phyloP scores from a whole-genome alignment of 2,329 filamentous ascomycete genomes.

The Pleomassaria siparia region DNA sequence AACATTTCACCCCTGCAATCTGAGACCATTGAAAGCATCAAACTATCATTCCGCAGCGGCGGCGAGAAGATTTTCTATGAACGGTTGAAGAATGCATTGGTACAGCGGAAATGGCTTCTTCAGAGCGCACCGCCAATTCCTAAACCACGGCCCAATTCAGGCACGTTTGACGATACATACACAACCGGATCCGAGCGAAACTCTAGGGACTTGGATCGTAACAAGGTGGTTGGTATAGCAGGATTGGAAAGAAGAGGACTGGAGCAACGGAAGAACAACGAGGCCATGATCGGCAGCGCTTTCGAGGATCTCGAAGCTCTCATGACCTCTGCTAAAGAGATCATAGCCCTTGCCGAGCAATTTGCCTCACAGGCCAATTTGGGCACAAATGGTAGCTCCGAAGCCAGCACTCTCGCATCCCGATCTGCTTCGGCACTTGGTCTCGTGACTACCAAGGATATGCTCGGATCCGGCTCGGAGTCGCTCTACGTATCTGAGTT shows the following conservation, averaged over 20 bases:
- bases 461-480: constrained; percentile 77
- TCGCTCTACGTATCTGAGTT: constrained; percentile 76
- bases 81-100: constrained; percentile 80
- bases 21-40: constrained; percentile 74
- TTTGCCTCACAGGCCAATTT: constrained; percentile 70
- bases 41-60: constrained; percentile 86
- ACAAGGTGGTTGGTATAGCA: constrained; percentile 81
- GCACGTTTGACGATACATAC: constrained; percentile 32
- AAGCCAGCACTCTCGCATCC: constrained; percentile 73
- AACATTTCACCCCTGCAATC: constrained; percentile 48
- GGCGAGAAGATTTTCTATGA: constrained; percentile 91
- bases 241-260: constrained; percentile 84
- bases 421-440: constrained; percentile 83
- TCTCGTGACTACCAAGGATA: constrained; percentile 92
- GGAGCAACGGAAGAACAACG: constrained; percentile 87
- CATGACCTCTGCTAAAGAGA: constrained; percentile 96
- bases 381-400: constrained; percentile 60
- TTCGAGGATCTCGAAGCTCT: constrained; percentile 96
- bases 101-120: constrained; percentile 93
- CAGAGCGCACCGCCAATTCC: constrained; percentile 88
- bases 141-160: constrained; percentile 52
- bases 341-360: constrained; percentile 87
- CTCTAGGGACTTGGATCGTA: constrained; percentile 23
- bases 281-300: constrained; percentile 85
- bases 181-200: constrained; percentile 21